phyloP scores from a whole-genome alignment of 2,329 filamentous ascomycete genomes.

The Fusarium staphyleae region DNA sequence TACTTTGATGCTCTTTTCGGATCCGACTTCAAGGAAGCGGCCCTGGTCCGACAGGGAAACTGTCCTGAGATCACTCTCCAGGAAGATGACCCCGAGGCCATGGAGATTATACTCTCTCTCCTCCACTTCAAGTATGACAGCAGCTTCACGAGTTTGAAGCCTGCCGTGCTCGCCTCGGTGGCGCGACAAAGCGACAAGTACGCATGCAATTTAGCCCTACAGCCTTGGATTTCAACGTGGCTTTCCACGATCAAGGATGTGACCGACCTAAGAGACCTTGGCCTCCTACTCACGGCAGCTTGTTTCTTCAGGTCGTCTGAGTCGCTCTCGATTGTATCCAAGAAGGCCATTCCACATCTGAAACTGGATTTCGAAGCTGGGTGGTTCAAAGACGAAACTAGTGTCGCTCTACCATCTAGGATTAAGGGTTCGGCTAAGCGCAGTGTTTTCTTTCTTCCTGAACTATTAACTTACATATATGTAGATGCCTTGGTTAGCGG shows the following conservation, averaged over 20 bases:
- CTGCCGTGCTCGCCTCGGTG: background rate
- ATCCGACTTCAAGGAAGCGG: conserved; percentile 3
- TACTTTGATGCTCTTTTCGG: conserved; percentile 6
- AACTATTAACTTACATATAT: background rate
- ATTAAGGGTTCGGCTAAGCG: background rate
- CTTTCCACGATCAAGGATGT: background rate
- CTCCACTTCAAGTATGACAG: background rate
- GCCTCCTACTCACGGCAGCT: conserved; percentile 2
- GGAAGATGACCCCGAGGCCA: conserved; percentile 4
- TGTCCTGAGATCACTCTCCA: conserved; percentile 7
- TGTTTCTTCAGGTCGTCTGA: background rate
- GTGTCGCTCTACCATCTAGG: background rate
- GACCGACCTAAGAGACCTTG: background rate
- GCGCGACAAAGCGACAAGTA: conserved; percentile 8
- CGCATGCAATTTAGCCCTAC: background rate
- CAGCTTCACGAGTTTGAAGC: background rate
- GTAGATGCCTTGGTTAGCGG: background rate
- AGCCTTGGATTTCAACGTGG: conserved; percentile 3
- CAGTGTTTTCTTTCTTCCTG: rapidly evolving
- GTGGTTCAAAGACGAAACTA: background rate
- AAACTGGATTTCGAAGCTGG: background rate
- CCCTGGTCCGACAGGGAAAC: background rate
- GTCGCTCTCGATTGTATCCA: background rate
- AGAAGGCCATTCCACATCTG: background rate
- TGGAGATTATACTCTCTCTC: conserved; percentile 6